Conservation (phyloP, 768 basidiomycete species). For the Coprinellus aureogranulatus region DNA sequence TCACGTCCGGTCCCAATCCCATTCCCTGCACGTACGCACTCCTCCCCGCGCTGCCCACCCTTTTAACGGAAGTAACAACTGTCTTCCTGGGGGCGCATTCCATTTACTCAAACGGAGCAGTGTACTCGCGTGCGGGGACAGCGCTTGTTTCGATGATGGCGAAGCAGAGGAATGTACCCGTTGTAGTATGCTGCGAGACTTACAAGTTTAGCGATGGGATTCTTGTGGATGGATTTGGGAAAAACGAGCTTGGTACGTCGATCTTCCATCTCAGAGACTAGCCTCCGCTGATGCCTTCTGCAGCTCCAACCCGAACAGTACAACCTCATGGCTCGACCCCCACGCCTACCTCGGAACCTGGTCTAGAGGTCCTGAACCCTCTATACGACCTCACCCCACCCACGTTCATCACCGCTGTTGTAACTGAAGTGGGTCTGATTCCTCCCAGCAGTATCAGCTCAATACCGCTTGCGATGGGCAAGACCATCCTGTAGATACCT, state of each 20-base stretch:
- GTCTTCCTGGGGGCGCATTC: slow-evolving; percentile 93
- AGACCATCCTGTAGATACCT: slow-evolving; percentile 36
- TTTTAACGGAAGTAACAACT: slow-evolving; percentile 78
- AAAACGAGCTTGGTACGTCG: slow-evolving; percentile 86
- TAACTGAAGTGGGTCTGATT: slow-evolving; percentile 95
- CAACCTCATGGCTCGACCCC: slow-evolving; percentile 24
- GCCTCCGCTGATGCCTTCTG: background rate
- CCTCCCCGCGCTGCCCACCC: slow-evolving; percentile 77
- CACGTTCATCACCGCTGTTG: slow-evolving; percentile 88
- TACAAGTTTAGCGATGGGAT: slow-evolving; percentile 97
- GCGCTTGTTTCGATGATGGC: slow-evolving; percentile 97
- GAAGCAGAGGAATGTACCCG: slow-evolving; percentile 83
- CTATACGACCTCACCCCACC: slow-evolving; percentile 95
- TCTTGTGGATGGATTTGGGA: slow-evolving; percentile 89
- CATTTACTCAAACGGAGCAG: slow-evolving; percentile 89
- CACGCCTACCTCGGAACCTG: slow-evolving; percentile 35
- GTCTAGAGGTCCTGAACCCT: slow-evolving; percentile 79
- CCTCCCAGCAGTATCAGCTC: slow-evolving; percentile 89
- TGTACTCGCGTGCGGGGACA: slow-evolving; percentile 92
- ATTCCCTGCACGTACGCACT: slow-evolving; percentile 91
- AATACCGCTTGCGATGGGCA: slow-evolving; percentile 70
- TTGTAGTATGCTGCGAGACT: slow-evolving; percentile 96
- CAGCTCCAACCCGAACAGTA: slow-evolving; percentile 37
- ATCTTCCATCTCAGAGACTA: too few relatives aligned
- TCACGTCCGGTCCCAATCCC: slow-evolving; percentile 54